phyloP scores from a whole-genome alignment of 352 stramenopile genomes.

The Phytophthora quininea region DNA sequence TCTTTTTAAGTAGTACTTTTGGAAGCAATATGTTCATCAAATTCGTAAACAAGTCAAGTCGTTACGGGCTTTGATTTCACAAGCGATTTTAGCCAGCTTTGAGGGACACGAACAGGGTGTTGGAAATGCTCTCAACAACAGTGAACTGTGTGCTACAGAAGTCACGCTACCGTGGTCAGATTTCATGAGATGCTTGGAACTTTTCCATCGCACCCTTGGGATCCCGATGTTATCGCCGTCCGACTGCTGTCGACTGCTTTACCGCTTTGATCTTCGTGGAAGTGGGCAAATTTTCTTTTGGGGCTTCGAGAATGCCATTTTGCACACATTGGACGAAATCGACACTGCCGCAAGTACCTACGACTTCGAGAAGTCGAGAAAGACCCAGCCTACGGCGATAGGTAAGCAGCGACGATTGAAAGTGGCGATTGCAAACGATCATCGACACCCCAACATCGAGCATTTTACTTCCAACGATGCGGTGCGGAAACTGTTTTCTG shows the following conservation, averaged over 20 bases:
- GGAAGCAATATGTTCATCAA: slow-evolving; percentile 36
- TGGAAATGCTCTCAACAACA: background rate
- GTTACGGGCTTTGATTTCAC: slow-evolving; percentile 17
- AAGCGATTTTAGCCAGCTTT: slow-evolving; percentile 14
- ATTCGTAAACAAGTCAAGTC: slow-evolving; percentile 9
- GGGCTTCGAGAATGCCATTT: slow-evolving; percentile 21
- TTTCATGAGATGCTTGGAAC: slow-evolving; percentile 28
- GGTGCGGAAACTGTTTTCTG: slow-evolving; percentile 49
- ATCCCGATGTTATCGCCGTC: slow-evolving; percentile 5
- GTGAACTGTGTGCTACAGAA: background rate
- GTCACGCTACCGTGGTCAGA: slow-evolving; percentile 22
- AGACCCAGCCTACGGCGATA: slow-evolving; percentile 6
- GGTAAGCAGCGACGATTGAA: slow-evolving; percentile 26
- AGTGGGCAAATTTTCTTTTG: slow-evolving; percentile 28
- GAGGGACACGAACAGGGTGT: background rate
- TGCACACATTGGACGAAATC: slow-evolving; percentile 21
- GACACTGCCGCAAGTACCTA: background rate
- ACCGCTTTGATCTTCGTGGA: slow-evolving; percentile 44
- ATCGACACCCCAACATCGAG: slow-evolving; percentile 40
- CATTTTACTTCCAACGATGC: slow-evolving; percentile 44
- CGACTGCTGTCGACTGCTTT: slow-evolving; percentile 46
- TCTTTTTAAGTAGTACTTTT: slow-evolving; percentile 28
- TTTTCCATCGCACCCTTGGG: slow-evolving; percentile 30
- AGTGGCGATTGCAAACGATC: slow-evolving; percentile 33
- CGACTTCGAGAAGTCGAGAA: slow-evolving; percentile 11